Percentiles rank a stretch among this genome's conserved stretches.
phyloP scores from a whole-genome alignment of 179 eudicot species.

The Corrigiola litoralis region DNA sequence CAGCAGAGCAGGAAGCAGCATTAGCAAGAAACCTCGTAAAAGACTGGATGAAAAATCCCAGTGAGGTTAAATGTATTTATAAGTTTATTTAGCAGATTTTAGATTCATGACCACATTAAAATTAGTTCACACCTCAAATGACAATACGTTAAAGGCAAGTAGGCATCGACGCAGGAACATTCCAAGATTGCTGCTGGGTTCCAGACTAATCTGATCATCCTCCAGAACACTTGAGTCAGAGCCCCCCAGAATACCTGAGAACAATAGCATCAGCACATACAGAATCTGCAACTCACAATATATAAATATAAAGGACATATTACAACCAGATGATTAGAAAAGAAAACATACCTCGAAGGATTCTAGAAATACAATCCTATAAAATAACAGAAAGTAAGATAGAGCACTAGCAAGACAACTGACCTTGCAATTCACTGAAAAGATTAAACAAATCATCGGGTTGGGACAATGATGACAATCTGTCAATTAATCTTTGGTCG shows the following conservation, averaged over 20 bases:
- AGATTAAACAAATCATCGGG: slow-evolving; percentile 93
- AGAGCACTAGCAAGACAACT: background rate
- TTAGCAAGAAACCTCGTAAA: background rate
- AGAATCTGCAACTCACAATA: background rate
- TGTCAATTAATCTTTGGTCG: slow-evolving; percentile 53
- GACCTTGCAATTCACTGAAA: slow-evolving; percentile 82
- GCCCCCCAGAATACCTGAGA: slow-evolving; percentile 66
- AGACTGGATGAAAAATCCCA: too few species aligned
- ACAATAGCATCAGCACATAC: background rate
- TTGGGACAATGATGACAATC: slow-evolving; percentile 52
- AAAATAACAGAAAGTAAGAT: background rate
- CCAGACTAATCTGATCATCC: slow-evolving; percentile 87
- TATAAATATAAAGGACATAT: background rate
- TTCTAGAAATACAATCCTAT: background rate
- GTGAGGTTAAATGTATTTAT: too few species aligned
- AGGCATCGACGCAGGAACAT: slow-evolving; percentile 73
- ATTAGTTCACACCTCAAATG: slow-evolving; percentile 71
- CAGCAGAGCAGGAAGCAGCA: too few species aligned
- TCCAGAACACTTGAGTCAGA: slow-evolving; percentile 60
- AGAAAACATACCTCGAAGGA: too few species aligned
- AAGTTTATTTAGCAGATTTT: background rate
- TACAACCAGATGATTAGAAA: background rate
- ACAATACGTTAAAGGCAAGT: slow-evolving; percentile 63
- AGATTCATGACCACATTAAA: background rate
- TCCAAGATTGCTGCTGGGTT: slow-evolving; percentile 80